Evolutionary conservation across 139 green algal genomes (phyloP), one percentile per base, ranked within the genome.

Genomic region (Diplosphaera chodatii): DNA sequence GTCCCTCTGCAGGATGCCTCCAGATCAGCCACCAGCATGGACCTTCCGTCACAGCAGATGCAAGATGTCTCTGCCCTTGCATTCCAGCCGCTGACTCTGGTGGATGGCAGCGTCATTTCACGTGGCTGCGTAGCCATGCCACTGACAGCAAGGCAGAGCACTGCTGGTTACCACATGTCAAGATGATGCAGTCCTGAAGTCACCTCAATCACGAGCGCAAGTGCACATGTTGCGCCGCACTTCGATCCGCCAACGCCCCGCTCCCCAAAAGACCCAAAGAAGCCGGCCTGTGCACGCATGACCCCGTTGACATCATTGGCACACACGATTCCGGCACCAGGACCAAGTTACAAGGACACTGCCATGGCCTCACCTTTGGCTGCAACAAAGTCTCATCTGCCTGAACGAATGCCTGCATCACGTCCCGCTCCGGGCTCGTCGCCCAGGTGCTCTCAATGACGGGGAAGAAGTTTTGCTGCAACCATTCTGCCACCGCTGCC

Each of bases 171-270:
- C n/a, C n/a, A n/a, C n/a, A n/a, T n/a, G n/a, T n/a, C n/a, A n/a
- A n/a, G n/a, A n/a, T 21, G 37, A 48, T 48, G 37, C 28, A 64
- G 28, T n/a, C n/a, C n/a, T n/a, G n/a, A n/a, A n/a, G n/a, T n/a
- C 28, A 75, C 65, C 68, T 74, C 34, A 56, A 80, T 84, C 30
- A 92, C 27, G 31, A 91, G 31, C 1, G 82, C 81, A 18, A 86
- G 82, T 1, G 86, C 91, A 23, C 73, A 85, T 20, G 92, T 96
- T 72, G 86, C 78, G 40, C 91, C 91, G 74, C 91, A 97, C 86
- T 96, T 97, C 79, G 78, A 82, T 40, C 92, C 92, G 33, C 92
- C 92, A 20, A 96, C 79, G 37, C 92, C 92, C 25, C 92, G 84
- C 84, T 97, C 92, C 4, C 85, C 83, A 29, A 90, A 74, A 71